A percentile compares a stretch with the other conserved stretches of the same genome.
phyloP scores from a whole-genome alignment of 1,139 yeast species.

The Eremothecium gossypii region DNA sequence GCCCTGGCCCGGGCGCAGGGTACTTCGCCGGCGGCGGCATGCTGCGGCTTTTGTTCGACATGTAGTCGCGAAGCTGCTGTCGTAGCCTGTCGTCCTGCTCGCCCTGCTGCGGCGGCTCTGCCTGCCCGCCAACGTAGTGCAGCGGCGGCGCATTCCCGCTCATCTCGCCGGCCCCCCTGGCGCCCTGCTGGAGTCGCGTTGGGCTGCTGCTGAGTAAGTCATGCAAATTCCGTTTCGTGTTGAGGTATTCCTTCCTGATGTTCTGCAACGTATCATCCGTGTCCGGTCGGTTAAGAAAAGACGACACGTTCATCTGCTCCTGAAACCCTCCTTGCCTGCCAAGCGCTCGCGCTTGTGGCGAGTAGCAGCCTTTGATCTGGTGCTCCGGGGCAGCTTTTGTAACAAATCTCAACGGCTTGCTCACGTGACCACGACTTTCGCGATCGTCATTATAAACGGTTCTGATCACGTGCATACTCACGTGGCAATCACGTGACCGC shows the following conservation, averaged over 20 bases:
- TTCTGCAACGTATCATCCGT: constrained; percentile 26
- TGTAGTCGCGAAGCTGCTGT: constrained; percentile 13
- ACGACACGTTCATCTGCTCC: constrained; percentile 5
- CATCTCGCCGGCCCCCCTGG: constrained; percentile 1
- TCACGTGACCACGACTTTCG: too few species aligned
- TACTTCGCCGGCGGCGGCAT: constrained; percentile 3
- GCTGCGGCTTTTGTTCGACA: constrained; percentile 5
- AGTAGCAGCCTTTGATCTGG: too few species aligned
- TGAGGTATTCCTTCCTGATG: constrained; percentile 23
- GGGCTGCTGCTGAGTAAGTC: constrained; percentile 14
- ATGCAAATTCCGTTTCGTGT: constrained; percentile 19
- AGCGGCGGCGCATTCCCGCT: neutral
- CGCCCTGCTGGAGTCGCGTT: constrained; percentile 5
- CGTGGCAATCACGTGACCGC: too few species aligned
- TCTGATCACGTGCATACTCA: too few species aligned
- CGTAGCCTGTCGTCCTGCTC: constrained; percentile 13
- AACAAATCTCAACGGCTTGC: too few species aligned
- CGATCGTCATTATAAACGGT: too few species aligned
- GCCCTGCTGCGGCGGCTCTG: neutral
- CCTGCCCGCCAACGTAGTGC: constrained; percentile 1
- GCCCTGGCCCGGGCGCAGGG: neutral
- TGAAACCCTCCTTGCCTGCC: too few species aligned
- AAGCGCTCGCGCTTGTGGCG: too few species aligned
- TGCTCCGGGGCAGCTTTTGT: too few species aligned
- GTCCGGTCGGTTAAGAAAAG: constrained; percentile 19